Evolutionary conservation across 768 basidiomycete species (phyloP), one percentile per base, ranked within the genome.

Genomic region (Tylopilus rubrobrunneus): DNA sequence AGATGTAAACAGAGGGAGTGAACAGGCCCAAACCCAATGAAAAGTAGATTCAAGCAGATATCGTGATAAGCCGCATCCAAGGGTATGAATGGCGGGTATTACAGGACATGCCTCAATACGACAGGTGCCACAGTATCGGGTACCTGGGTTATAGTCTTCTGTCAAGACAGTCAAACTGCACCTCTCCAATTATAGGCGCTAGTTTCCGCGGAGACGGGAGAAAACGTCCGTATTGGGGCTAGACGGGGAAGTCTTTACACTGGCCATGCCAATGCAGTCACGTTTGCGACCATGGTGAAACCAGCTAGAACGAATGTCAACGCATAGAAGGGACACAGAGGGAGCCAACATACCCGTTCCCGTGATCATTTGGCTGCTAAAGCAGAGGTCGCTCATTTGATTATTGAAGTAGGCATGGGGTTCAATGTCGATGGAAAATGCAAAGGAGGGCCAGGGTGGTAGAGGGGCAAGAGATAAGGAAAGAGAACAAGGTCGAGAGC

Each of bases 381-480:
- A 58, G 8, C 66, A 64, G 10, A 90, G 73, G 51, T 80, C 75
- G 42, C 70, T 69, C 60, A 87, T 74, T 57, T 84, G 73, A 48
- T 84, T 74, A 63, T 79, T 82, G 48, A 85, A 76, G 52, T 76
- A 82, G 4, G 74, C 83, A 62, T 74, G 85, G 29, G 92, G 78
- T 14, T 86, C 85, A 55, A 91, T 84, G 67, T 92, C 88, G 66
- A 87, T 81, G 41, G 80, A 79, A 62, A 92, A 89, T 1, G 87
- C 83, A n/a, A 56, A 90, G 80, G 51, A 90, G 71, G 3, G 87
- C 81, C 42, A 92, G 64, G 21, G 78, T 56, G 1, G 86, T 84
- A 8, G 86, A 87, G 51, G 90, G 74, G 78, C 88, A 87, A 11
- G 89, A 76, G 3, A 71, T 50, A 45, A n/a, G n/a, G n/a, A n/a